Percentiles rank a stretch among this genome's conserved stretches.
Conservation (phyloP, 78 protist genomes). For the Dictyostelium intermedium region DNA sequence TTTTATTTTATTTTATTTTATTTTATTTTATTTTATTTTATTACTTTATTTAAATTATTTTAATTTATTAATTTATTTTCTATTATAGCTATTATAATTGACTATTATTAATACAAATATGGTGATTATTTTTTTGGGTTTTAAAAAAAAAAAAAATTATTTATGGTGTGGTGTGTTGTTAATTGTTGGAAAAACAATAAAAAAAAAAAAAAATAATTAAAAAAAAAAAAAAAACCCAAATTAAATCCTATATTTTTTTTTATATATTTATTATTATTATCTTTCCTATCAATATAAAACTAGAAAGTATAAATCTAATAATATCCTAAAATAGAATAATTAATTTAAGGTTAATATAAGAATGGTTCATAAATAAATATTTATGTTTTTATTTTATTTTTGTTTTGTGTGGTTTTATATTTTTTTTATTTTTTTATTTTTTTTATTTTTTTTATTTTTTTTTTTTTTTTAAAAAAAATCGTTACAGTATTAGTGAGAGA, state of each 20-base stretch:
- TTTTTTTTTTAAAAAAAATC: not conserved
- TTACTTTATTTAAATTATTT: not conserved
- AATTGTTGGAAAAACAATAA: not conserved
- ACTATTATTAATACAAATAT: not conserved
- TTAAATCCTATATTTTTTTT: not conserved
- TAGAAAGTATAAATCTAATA: not conserved
- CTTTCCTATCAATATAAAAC: not conserved
- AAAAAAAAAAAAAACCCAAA: slow-evolving; percentile 1
- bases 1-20: too few relatives aligned
- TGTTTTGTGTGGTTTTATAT: not conserved
- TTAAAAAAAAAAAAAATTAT: not conserved
- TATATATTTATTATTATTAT: not conserved
- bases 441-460: not conserved
- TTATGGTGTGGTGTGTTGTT: not conserved
- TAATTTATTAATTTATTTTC: too few relatives aligned
- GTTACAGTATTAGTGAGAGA: not conserved
- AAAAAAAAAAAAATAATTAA: not conserved
- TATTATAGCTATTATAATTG: not conserved
- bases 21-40: not conserved
- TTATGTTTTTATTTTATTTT: not conserved
- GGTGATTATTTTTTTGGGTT: not conserved
- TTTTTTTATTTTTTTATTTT: not conserved
- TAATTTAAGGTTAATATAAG: not conserved
- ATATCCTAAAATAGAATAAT: not conserved
- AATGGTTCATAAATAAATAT: not conserved